Evolutionary conservation across 352 stramenopile genomes (phyloP), one percentile per base, ranked within the genome.

Genomic region (Thalassiosira hispida): DNA sequence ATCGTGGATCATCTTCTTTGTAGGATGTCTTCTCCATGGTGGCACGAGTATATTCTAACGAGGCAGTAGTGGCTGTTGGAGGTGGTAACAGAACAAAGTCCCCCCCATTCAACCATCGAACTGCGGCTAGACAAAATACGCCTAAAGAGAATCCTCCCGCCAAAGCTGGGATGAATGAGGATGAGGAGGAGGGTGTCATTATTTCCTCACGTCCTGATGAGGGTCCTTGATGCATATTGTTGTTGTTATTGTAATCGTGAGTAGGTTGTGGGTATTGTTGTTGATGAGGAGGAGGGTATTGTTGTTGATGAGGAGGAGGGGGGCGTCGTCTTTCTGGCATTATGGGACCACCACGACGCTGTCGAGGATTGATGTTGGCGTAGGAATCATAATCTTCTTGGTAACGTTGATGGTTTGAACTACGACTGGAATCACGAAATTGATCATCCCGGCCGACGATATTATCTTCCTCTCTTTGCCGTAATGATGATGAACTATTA

Each of bases 41-140:
- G 31, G 8, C 31, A 38, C 31, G 31, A 38, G 31, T n/a, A n/a
- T n/a, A 38, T 38, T 38, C 31, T 38, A 8, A 38, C 3, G 31
- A 38, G 3, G 3, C 31, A 38, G n/a, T 46, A 44, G 44, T 14
- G 1, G 60, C 57, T 22, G 62, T 46, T 1, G 86, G 77, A 47
- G 79, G 71, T 27, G 88, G 88, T 57, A 91, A 87, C 11, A 93
- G 40, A 18, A 82, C 59, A 78, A 92, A 93, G 57, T 90, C 85
- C 20, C 84, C 87, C 46, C 87, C 87, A 79, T 93, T 93, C 27
- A 93, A 69, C 87, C 87, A 93, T 71, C 87, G 80, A 1, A 88
- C 25, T 9, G 85, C 80, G n/a, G 87, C 87, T 5, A 83, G 38
- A 27, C 67, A 73, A 23, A 81, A 71, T 27, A 79, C 52, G n/a